Percentiles rank a stretch among this genome's conserved stretches.
Evolutionary conservation across 768 basidiomycete species (phyloP).

Genomic region (Astraeus odoratus): DNA sequence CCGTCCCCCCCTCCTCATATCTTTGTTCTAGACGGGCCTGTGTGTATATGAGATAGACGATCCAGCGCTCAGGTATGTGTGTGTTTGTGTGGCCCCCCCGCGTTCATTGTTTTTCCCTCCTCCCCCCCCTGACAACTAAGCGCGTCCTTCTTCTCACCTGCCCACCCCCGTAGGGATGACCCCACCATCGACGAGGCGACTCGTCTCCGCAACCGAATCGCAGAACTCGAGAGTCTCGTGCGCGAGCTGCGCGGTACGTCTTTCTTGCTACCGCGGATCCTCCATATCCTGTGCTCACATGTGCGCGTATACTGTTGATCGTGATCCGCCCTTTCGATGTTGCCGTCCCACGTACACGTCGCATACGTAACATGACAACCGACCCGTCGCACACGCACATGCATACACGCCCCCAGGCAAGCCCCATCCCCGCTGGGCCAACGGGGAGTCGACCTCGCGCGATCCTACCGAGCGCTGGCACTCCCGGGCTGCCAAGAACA

Average conservation of each 20-base stretch:
- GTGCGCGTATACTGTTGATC: background rate
- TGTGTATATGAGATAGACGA: slow-evolving; percentile 96
- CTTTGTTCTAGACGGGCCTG: slow-evolving; percentile 64
- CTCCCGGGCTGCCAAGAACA: slow-evolving; percentile 70
- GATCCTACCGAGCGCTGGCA: slow-evolving; percentile 85
- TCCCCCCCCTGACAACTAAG: background rate
- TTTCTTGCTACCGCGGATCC: slow-evolving; percentile 8
- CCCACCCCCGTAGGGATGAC: slow-evolving; percentile 54
- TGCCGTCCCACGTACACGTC: background rate
- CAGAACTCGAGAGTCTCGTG: slow-evolving; percentile 88
- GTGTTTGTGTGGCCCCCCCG: background rate
- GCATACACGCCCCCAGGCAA: slow-evolving; percentile 53
- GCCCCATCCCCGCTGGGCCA: slow-evolving; percentile 84
- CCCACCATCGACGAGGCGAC: slow-evolving; percentile 84
- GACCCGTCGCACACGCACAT: background rate
- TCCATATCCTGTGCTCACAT: slow-evolving; percentile 1
- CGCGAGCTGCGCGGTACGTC: slow-evolving; percentile 72
- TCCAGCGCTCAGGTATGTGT: slow-evolving; percentile 59
- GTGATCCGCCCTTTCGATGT: background rate
- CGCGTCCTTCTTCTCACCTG: background rate
- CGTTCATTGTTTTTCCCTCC: background rate
- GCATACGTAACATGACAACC: background rate
- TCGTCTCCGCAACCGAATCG: slow-evolving; percentile 78
- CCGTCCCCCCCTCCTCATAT: slow-evolving; percentile 1
- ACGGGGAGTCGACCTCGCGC: slow-evolving; percentile 63